Evolutionary conservation across 148 eudicot genomes (phyloP).

Genomic region (Fagopyrum tataricum): DNA sequence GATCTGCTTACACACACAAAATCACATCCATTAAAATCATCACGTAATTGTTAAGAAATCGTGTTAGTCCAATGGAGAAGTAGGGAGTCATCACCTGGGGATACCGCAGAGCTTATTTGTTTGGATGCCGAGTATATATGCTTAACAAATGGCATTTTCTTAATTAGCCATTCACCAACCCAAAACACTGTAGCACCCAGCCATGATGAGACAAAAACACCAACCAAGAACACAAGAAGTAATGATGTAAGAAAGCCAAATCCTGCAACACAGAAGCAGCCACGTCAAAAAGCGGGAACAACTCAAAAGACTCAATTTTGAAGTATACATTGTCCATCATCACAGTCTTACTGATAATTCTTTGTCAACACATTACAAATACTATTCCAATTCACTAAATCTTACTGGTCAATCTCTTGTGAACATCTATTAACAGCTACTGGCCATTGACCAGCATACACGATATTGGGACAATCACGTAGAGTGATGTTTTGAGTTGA

Average conservation of each 20-base stretch:
- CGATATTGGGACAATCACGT: too few species aligned
- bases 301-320: not conserved
- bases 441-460: too few species aligned
- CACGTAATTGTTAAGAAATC: too few species aligned
- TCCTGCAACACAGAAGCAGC: constrained; percentile 10
- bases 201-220: constrained; percentile 40
- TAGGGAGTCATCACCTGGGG: constrained; percentile 24
- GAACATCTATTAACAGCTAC: too few species aligned
- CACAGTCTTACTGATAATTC: not conserved
- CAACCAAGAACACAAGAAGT: constrained; percentile 31
- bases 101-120: constrained; percentile 39
- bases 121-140: constrained; percentile 39
- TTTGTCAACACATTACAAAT: not conserved
- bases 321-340: not conserved
- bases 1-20: constrained; percentile 17
- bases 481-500: too few species aligned
- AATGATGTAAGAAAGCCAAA: constrained; percentile 39
- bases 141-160: constrained; percentile 35
- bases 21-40: too few species aligned
- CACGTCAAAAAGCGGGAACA: too few species aligned
- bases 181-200: constrained; percentile 35
- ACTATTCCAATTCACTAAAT: not conserved
- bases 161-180: constrained; percentile 42
- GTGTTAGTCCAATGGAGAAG: not conserved
- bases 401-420: not conserved